phyloP scores from a whole-genome alignment of 108 stramenopile genomes.

The Nitzschia sp. region DNA sequence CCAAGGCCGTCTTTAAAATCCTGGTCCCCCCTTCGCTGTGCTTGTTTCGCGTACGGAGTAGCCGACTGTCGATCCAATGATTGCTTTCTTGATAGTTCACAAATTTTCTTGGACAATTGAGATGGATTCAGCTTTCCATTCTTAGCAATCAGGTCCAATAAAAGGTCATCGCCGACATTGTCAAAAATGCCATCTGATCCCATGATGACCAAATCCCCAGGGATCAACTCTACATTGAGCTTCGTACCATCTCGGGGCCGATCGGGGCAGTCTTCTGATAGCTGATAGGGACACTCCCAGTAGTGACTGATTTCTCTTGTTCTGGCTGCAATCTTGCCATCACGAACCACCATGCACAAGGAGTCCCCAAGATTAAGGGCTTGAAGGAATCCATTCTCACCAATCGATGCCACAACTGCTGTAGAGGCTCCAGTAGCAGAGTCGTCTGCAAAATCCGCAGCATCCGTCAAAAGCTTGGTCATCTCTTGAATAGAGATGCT shows the following conservation, averaged over 20 bases:
- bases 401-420: constrained; percentile 78
- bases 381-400: constrained; percentile 68
- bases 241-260: constrained; percentile 78
- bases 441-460: constrained; percentile 64
- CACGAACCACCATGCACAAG: constrained; percentile 63
- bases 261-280: constrained; percentile 79
- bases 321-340: constrained; percentile 60
- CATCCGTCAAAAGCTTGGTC: constrained; percentile 48
- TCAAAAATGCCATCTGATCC: constrained; percentile 91
- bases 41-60: constrained; percentile 78
- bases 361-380: constrained; percentile 87
- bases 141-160: constrained; percentile 40
- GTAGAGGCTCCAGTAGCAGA: constrained; percentile 83
- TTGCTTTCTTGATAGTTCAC: constrained; percentile 60
- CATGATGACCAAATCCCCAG: constrained; percentile 74
- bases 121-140: constrained; percentile 28
- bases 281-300: constrained; percentile 89
- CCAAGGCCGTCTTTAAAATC: constrained; percentile 71
- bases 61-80: constrained; percentile 61
- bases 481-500: constrained; percentile 62
- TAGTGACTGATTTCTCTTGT: constrained; percentile 82
- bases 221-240: constrained; percentile 62
- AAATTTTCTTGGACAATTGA: constrained; percentile 62
- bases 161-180: constrained; percentile 63
- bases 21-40: constrained; percentile 60